These are phyloP conservation scores for Urochloa ruziziensis DNA, from an alignment of 176 grass and related monocot species.

Conservation along the genomic window DNA sequence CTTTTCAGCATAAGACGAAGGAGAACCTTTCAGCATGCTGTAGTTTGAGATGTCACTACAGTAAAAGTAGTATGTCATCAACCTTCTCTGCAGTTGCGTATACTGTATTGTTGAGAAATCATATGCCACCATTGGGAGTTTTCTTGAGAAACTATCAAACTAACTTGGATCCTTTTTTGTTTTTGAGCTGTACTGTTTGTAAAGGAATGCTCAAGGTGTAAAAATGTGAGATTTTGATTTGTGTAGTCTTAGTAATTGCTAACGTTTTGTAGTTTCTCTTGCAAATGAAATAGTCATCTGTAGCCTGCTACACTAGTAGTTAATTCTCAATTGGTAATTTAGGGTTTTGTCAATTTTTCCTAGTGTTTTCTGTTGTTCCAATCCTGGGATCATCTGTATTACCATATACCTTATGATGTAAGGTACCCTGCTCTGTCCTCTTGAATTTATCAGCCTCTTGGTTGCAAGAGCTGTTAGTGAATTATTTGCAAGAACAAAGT, in stretches of 20 bases:
- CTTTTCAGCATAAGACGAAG: conserved; percentile 22
- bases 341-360: not conserved
- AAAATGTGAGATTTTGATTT: conserved; percentile 1
- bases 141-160: conserved; percentile 4
- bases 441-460: not conserved
- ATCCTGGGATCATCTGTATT: conserved; percentile 5
- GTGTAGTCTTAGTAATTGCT: not conserved
- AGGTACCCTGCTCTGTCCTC: not conserved
- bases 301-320: not conserved
- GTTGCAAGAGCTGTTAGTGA: not conserved
- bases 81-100: not conserved
- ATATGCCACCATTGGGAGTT: not conserved
- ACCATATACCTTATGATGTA: not conserved
- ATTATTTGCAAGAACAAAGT: not conserved
- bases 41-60: not conserved
- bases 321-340: conserved; percentile 8
- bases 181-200: not conserved
- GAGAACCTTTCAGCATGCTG: not conserved
- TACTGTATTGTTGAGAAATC: not conserved
- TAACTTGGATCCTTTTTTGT: not conserved
- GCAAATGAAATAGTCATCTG: not conserved
- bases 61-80: not conserved
- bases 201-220: not conserved
- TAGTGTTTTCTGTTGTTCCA: conserved; percentile 6
- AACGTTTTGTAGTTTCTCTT: not conserved